These are phyloP conservation scores for Truncatella angustata DNA, from an alignment of 2,329 filamentous ascomycete species.

Conservation along the genomic window DNA sequence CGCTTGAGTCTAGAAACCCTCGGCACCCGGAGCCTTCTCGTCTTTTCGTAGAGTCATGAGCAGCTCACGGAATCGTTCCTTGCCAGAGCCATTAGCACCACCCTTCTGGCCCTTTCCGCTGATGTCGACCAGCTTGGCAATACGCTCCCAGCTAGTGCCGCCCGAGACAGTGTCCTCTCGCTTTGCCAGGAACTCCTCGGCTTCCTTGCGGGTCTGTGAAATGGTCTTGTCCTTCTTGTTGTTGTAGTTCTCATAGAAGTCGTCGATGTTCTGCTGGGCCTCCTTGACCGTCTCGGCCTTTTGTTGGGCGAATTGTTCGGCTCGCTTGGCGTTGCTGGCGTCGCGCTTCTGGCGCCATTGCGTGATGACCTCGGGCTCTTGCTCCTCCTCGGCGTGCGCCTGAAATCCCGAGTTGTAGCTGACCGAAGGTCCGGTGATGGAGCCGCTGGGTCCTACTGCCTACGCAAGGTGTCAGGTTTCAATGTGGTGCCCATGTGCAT, in stretches of 20 bases:
- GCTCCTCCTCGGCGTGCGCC: conserved; percentile 61
- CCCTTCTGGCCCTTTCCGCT: conserved; percentile 89
- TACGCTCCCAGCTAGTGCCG: conserved; percentile 97
- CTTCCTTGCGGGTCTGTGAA: conserved; percentile 83
- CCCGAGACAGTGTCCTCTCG: conserved; percentile 92
- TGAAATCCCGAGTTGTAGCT: conserved; percentile 62
- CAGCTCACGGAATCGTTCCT: conserved; percentile 93
- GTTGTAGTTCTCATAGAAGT: conserved; percentile 99
- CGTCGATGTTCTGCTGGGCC: conserved; percentile 91
- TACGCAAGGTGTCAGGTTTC: conserved; percentile 30
- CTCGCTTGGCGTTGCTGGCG: conserved; percentile 76
- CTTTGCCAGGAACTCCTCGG: conserved; percentile 84
- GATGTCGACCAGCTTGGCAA: conserved; percentile 94
- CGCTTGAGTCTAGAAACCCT: conserved; percentile 49
- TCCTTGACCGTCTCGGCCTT: conserved; percentile 84
- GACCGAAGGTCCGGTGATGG: conserved; percentile 73
- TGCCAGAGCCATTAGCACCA: conserved; percentile 85
- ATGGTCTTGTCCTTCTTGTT: conserved; percentile 94
- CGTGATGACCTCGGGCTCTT: conserved; percentile 84
- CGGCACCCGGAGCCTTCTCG: conserved; percentile 73
- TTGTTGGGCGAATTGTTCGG: conserved; percentile 77
- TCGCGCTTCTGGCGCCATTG: conserved; percentile 92
- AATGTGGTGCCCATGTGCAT: not conserved
- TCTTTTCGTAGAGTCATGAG: conserved; percentile 88
- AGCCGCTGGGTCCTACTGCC: conserved; percentile 72